A percentile compares a stretch with the other conserved stretches of the same genome.
phyloP scores from a whole-genome alignment of 2,329 filamentous ascomycete species.

The Scytalidium lignicola region DNA sequence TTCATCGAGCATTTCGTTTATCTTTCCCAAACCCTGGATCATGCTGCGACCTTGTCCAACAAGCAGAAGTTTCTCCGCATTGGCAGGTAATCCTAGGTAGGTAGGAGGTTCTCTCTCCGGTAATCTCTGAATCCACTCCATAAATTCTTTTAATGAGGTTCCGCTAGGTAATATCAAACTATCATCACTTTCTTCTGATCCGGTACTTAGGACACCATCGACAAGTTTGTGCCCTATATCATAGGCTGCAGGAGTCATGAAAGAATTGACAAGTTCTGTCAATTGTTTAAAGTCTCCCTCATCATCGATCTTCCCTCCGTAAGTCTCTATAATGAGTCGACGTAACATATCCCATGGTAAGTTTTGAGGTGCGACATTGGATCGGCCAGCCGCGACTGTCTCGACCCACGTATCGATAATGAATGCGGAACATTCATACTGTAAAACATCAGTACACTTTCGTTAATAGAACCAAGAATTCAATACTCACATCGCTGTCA shows the following conservation, averaged over 20 bases:
- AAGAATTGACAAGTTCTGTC: conserved; percentile 64
- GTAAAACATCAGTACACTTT: conserved; percentile 49
- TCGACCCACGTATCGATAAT: conserved; percentile 97
- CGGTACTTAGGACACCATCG: conserved; percentile 43
- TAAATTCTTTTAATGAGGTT: conserved; percentile 80
- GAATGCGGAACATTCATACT: conserved; percentile 96
- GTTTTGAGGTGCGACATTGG: conserved; percentile 88
- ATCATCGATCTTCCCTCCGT: conserved; percentile 96
- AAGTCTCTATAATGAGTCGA: conserved; percentile 86
- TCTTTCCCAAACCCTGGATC: conserved; percentile 76
- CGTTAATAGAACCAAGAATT: conserved; percentile 72
- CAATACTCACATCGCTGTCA: conserved; percentile 82
- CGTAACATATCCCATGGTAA: conserved; percentile 97
- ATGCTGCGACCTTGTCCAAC: conserved; percentile 82
- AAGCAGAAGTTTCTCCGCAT: conserved; percentile 91
- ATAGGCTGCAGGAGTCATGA: conserved; percentile 84
- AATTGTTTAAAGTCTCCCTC: conserved; percentile 76
- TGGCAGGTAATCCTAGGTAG: conserved; percentile 87
- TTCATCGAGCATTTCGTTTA: conserved; percentile 86
- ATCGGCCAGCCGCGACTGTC: conserved; percentile 71
- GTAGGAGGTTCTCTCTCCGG: conserved; percentile 95
- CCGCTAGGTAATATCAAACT: conserved; percentile 71
- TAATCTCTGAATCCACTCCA: conserved; percentile 82
- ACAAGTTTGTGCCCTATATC: conserved; percentile 90
- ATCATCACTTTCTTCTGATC: conserved; percentile 43